These are phyloP conservation scores for Trichoderma lentiforme DNA, from an alignment of 2,329 filamentous ascomycete genomes.

Conservation along the genomic window DNA sequence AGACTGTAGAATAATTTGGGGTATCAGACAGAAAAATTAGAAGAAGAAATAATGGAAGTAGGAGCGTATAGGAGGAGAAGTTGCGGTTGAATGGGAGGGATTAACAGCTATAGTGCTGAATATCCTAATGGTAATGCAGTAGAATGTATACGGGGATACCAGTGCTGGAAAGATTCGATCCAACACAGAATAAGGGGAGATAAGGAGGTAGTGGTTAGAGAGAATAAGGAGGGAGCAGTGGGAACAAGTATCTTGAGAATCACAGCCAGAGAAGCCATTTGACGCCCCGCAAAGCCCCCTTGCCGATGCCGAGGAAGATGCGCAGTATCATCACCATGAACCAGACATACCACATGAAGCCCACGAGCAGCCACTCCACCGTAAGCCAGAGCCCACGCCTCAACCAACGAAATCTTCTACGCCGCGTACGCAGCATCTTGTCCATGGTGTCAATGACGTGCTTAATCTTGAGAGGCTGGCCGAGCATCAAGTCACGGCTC, in stretches of 20 bases:
- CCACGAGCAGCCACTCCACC: conserved; percentile 84
- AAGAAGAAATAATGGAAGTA: neutral
- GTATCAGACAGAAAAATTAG: conserved; percentile 16
- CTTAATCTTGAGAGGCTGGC: conserved; percentile 77
- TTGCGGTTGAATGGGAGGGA: neutral
- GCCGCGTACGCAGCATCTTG: conserved; percentile 67
- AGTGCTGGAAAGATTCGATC: neutral
- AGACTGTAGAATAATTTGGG: conserved; percentile 9
- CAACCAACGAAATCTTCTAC: conserved; percentile 67
- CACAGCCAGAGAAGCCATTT: conserved; percentile 82
- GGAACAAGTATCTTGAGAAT: neutral
- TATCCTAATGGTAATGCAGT: neutral
- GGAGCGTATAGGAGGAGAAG: neutral
- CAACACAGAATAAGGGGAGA: conserved; percentile 3
- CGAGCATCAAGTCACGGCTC: conserved; percentile 69
- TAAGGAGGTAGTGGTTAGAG: neutral
- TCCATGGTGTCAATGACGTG: conserved; percentile 75
- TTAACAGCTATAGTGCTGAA: neutral
- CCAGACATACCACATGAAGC: conserved; percentile 94
- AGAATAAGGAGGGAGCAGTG: neutral
- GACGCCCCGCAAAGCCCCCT: conserved; percentile 56
- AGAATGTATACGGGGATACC: neutral
- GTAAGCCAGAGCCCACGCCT: conserved; percentile 73
- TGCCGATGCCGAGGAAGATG: conserved; percentile 59
- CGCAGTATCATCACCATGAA: conserved; percentile 76